Evolutionary conservation across 805 yeast genomes (phyloP).

Genomic region (Yarrowia sp.): DNA sequence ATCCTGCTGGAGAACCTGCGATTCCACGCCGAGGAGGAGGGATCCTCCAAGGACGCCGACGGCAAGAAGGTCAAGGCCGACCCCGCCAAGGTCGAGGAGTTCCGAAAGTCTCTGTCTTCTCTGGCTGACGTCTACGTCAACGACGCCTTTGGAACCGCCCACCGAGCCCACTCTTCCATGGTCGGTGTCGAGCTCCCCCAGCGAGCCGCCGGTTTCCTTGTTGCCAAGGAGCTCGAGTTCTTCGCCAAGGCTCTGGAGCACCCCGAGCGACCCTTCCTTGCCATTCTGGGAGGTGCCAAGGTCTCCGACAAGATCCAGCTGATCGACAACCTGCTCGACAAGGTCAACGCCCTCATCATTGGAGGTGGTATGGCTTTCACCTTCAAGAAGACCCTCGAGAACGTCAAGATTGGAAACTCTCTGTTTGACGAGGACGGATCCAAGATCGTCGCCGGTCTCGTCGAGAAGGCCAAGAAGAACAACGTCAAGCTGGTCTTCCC

Average conservation of each 20-base stretch:
- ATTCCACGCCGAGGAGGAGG: constrained; percentile 93
- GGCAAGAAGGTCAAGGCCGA: constrained; percentile 94
- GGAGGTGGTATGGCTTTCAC: constrained; percentile 99
- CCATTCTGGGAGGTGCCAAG: constrained; percentile 99
- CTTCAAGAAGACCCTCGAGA: constrained; percentile 88
- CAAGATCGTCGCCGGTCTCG: constrained; percentile 84
- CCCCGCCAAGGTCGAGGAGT: constrained; percentile 73
- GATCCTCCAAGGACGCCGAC: constrained; percentile 80
- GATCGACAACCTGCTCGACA: constrained; percentile 87
- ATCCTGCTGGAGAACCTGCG: constrained; percentile 95
- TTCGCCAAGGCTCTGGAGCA: constrained; percentile 97
- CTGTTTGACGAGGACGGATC: constrained; percentile 93
- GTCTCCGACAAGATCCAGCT: constrained; percentile 98
- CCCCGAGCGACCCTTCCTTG: constrained; percentile 97
- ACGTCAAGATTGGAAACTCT: constrained; percentile 86
- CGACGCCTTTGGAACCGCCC: constrained; percentile 99
- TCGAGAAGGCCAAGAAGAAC: constrained; percentile 95
- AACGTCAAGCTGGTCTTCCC: constrained; percentile 92
- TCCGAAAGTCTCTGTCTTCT: constrained; percentile 86
- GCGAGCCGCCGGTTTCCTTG: constrained; percentile 98
- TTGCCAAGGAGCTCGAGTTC: constrained; percentile 95
- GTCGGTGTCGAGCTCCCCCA: constrained; percentile 95
- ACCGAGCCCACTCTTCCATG: constrained; percentile 99
- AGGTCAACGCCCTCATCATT: constrained; percentile 89
- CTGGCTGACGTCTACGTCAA: constrained; percentile 95